phyloP scores from a whole-genome alignment of 176 grass and related monocot species.

The Puya raimondii region DNA sequence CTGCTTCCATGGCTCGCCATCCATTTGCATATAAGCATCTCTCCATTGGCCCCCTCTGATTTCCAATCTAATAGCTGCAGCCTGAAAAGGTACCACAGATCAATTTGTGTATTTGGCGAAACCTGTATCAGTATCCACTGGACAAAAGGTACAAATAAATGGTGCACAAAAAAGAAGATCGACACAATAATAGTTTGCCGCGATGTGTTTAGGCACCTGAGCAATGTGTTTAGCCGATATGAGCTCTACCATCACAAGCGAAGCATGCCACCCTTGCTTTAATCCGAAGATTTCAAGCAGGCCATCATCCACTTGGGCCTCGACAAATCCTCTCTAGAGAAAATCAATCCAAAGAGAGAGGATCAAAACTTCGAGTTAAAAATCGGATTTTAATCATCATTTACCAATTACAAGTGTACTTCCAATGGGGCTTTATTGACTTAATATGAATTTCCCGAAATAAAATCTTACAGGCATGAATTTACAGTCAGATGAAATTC shows the following conservation, averaged over 20 bases:
- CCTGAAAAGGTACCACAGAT: constrained; percentile 37
- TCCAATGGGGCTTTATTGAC: neutral
- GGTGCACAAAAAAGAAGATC: neutral
- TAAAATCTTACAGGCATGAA: no score
- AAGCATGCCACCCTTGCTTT: constrained; percentile 99
- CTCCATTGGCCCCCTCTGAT: constrained; percentile 84
- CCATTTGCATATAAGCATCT: constrained; percentile 95
- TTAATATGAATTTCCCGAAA: neutral
- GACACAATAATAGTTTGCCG: neutral
- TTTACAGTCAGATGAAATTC: no score
- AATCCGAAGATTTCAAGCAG: constrained; percentile 98
- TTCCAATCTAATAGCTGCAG: constrained; percentile 76
- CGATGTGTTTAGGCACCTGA: constrained; percentile 42
- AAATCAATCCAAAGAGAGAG: neutral
- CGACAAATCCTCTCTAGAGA: constrained; percentile 85
- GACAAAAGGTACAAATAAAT: neutral
- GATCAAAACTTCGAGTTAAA: neutral
- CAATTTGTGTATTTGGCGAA: neutral
- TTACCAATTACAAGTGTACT: no score
- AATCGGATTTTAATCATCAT: no score
- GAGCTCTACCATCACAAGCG: constrained; percentile 98
- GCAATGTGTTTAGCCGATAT: constrained; percentile 98
- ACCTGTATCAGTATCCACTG: neutral
- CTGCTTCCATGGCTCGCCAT: constrained; percentile 98
- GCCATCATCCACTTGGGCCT: constrained; percentile 82